These are phyloP conservation scores for Neopestalotiopsis clavispora DNA, from an alignment of 2,329 filamentous ascomycete species.

Conservation along the genomic window DNA sequence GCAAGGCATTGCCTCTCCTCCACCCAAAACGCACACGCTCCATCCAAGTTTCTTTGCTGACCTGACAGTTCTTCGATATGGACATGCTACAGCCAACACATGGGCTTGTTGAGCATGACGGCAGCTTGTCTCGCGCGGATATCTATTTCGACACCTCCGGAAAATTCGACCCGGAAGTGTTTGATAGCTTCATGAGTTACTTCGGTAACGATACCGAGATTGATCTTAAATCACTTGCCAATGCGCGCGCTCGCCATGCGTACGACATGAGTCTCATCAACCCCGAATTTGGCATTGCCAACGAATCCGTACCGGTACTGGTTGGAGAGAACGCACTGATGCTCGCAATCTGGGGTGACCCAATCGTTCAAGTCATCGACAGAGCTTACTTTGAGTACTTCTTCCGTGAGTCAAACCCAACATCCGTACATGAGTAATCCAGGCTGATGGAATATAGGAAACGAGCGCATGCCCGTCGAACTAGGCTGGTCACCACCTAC, in stretches of 20 bases:
- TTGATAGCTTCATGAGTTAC: neutral
- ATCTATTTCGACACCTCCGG: neutral
- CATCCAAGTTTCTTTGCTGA: neutral
- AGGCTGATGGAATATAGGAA: neutral
- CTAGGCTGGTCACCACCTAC: neutral
- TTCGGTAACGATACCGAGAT: neutral
- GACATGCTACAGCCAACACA: neutral
- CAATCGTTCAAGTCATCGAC: neutral
- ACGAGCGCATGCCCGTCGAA: neutral
- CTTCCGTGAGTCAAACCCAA: neutral
- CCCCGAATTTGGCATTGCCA: neutral
- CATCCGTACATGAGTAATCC: too few species aligned
- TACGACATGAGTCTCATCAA: neutral
- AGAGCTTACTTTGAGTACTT: neutral
- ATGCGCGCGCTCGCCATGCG: neutral
- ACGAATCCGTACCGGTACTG: neutral
- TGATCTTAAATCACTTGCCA: neutral
- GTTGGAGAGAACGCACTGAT: neutral
- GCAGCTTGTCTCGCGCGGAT: neutral
- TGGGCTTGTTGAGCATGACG: neutral
- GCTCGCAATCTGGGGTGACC: neutral
- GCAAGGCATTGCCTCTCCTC: neutral
- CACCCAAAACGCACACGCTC: neutral
- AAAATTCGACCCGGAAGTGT: neutral
- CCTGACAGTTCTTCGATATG: neutral